Evolutionary conservation across 225 moss, liverwort and hornwort genomes (phyloP), one percentile per base, ranked within the genome.

Genomic region (Climacium dendroides): DNA sequence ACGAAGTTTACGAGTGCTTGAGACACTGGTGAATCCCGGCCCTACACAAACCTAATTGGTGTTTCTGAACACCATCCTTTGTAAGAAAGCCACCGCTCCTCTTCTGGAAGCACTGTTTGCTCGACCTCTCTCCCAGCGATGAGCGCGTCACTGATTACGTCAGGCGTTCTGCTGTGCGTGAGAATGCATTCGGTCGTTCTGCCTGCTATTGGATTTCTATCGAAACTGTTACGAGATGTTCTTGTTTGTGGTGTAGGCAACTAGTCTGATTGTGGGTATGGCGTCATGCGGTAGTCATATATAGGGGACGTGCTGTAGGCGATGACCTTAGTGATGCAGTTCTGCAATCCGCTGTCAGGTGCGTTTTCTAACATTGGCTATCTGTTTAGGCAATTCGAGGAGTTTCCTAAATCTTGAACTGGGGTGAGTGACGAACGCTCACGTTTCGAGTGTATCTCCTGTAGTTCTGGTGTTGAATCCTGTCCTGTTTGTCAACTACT

Each of bases 361-460:
- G 52, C 22, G 13, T 22, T 11, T 1, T 22, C 7, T 7, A 22
- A 1, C 34, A 22, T 5, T 3, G 3, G 3, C 7, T 13, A 7
- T 11, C 2, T 32, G 5, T 1, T 32, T 2, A 17, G 3, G 2
- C 29, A 18, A 5, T 13, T 19, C 2, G 22, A 41, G 25, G 5
- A n/a, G 7, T 5, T 15, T 47, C 18, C 5, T 74, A 1, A 54
- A 25, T 15, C 77, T 54, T 77, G 10, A 6, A 25, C 35, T 25
- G 24, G 9, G 4, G 4, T 23, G 54, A 10, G 1, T 23, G 10
- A 10, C 54, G 25, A 4, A 6, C 6, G 9, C 2, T 35, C 10
- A 54, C 1, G 6, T 14, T 1, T 0, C 2, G 15, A 35, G 14
- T 4, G 2, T 3, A 5, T 14, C 3, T 0, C 3, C 1, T 8